Conservation (phyloP, 2,329 filamentous ascomycete species). For the Hypoxylon sp. region DNA sequence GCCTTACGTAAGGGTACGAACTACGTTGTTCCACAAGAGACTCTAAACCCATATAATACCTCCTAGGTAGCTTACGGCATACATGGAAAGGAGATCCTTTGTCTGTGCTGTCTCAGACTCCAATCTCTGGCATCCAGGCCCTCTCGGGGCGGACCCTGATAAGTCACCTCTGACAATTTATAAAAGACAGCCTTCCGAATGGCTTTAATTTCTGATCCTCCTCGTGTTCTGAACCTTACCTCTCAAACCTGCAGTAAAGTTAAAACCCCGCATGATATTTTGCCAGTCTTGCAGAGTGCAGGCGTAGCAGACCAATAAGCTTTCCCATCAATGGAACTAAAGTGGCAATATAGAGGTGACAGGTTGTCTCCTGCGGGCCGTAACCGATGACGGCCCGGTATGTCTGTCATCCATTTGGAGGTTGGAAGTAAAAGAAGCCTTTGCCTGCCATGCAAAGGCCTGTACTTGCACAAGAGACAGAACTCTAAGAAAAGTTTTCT, state of each 20-base stretch:
- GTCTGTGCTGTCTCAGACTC: no score
- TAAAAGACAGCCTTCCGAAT: no score
- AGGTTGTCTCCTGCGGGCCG: not conserved
- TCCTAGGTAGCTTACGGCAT: no score
- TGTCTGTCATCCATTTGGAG: not conserved
- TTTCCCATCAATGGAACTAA: not conserved
- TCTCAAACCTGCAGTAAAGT: not conserved
- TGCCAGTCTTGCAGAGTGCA: not conserved
- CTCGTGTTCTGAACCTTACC: not conserved
- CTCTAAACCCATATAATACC: no score
- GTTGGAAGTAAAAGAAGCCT: not conserved
- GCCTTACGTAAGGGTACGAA: no score
- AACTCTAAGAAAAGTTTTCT: not conserved
- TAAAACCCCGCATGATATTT: not conserved
- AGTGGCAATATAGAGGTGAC: not conserved
- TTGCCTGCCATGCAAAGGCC: not conserved
- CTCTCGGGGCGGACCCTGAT: no score
- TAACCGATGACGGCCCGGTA: constrained; percentile 13
- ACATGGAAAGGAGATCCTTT: no score
- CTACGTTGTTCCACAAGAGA: no score
- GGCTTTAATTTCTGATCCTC: not conserved
- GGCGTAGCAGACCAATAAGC: no score
- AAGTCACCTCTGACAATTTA: no score
- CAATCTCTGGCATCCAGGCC: no score
- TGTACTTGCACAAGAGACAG: not conserved